Conservation (phyloP, 208 protist genomes). For the Phytomonas sp. region DNA sequence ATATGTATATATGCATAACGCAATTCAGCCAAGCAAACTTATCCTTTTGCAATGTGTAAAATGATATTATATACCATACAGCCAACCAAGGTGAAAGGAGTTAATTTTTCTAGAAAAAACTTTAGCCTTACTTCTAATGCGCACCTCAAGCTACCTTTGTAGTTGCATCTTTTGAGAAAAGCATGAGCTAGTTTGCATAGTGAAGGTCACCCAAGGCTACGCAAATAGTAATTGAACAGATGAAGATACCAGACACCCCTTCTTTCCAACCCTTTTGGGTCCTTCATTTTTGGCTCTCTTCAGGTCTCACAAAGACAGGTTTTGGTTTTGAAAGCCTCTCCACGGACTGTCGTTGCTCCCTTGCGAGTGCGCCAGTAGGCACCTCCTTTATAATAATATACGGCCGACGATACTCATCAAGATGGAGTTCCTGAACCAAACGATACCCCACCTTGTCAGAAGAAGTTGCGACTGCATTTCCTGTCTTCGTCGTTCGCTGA, state of each 20-base stretch:
- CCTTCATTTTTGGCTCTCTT: slow-evolving; percentile 10
- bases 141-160: not conserved
- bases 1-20: not conserved
- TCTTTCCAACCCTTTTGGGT: slow-evolving; percentile 2
- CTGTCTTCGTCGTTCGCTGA: slow-evolving; percentile 8
- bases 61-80: not conserved
- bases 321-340: slow-evolving; percentile 50
- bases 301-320: slow-evolving; percentile 27
- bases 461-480: not conserved
- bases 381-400: slow-evolving; percentile 64
- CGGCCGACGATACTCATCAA: slow-evolving; percentile 61
- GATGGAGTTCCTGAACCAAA: slow-evolving; percentile 59
- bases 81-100: not conserved
- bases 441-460: slow-evolving; percentile 3
- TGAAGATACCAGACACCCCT: not conserved
- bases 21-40: not conserved
- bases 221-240: slow-evolving; percentile 7
- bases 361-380: slow-evolving; percentile 31
- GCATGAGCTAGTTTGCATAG: not conserved
- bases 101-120: not conserved
- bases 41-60: not conserved
- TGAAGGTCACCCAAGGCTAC: not conserved
- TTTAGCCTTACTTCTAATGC: not conserved
- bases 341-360: slow-evolving; percentile 31
- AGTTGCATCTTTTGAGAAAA: not conserved